Conservation (phyloP, 2,329 filamentous ascomycete genomes). For the Xylariaceae sp. region DNA sequence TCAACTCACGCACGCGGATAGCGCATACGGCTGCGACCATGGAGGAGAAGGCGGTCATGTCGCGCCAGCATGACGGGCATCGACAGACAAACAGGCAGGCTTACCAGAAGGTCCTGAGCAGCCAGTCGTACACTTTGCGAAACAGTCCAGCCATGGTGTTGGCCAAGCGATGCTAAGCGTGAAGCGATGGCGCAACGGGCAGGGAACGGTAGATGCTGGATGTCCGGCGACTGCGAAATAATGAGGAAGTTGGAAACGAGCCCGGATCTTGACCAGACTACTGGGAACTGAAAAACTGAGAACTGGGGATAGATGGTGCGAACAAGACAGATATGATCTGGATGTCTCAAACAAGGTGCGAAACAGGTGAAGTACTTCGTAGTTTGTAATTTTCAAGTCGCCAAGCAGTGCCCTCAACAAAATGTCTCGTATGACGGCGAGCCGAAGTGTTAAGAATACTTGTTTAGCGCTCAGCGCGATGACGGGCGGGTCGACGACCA, state of each 20-base stretch:
- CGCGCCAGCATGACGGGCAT: conserved; percentile 23
- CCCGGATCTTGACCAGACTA: conserved; percentile 17
- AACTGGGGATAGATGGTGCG: conserved; percentile 22
- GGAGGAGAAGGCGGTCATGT: conserved; percentile 24
- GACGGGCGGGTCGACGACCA: conserved; percentile 25
- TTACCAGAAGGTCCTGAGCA: conserved; percentile 95
- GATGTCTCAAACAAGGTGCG: conserved; percentile 35
- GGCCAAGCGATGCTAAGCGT: conserved; percentile 9
- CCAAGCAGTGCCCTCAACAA: conserved; percentile 34
- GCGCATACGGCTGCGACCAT: conserved; percentile 24
- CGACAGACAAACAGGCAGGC: conserved; percentile 31
- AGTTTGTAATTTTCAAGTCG: conserved; percentile 30
- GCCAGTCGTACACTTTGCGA: conserved; percentile 94
- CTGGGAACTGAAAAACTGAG: conserved; percentile 2
- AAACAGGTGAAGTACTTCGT: conserved; percentile 26
- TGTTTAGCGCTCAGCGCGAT: conserved; percentile 32
- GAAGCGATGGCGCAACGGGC: conserved; percentile 5
- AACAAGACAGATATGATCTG: conserved; percentile 23
- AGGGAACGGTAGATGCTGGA: neutral
- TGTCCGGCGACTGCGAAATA: conserved; percentile 8
- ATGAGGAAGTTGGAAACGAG: conserved; percentile 26
- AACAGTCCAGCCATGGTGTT: conserved; percentile 82
- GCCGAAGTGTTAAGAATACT: conserved; percentile 21
- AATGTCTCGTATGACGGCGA: conserved; percentile 40
- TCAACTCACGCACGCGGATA: neutral